Evolutionary conservation across 2,329 filamentous ascomycete species (phyloP).

Genomic region (Sclerotinia glacialis): DNA sequence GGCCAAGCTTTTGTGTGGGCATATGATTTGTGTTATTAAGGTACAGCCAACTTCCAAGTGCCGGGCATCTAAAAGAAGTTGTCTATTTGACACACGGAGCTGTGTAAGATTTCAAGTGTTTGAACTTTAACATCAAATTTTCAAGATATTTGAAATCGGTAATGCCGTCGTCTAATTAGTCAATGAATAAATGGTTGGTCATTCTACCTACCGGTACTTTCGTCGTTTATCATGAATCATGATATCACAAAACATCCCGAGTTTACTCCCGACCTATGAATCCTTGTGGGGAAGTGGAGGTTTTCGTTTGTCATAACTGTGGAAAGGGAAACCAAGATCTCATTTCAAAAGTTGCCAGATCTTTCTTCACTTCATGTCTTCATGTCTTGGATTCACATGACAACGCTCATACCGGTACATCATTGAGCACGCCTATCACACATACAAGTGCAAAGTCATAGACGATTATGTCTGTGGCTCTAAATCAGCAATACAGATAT

Average conservation of each 20-base stretch:
- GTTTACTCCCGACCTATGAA: conserved; percentile 3
- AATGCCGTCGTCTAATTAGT: background rate
- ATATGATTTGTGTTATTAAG: conserved; percentile 5
- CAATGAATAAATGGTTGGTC: background rate
- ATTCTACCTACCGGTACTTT: background rate
- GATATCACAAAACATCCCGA: conserved; percentile 9
- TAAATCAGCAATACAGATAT: background rate
- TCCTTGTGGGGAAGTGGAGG: background rate
- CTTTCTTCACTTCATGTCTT: background rate
- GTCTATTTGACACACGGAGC: background rate
- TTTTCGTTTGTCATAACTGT: conserved; percentile 4
- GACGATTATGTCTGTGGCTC: background rate
- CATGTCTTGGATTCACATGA: background rate
- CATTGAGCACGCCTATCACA: background rate
- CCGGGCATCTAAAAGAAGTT: background rate
- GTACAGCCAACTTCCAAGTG: too few relatives aligned
- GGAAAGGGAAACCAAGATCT: conserved; percentile 5
- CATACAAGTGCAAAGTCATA: background rate
- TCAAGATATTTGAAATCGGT: background rate
- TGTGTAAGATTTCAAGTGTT: background rate
- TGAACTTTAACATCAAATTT: background rate
- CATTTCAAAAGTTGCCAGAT: background rate
- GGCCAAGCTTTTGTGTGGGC: background rate
- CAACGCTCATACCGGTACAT: background rate
- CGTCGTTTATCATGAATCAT: too few relatives aligned